These are phyloP conservation scores for Perkinsela sp. DNA, from an alignment of 208 protist species.

Conservation along the genomic window DNA sequence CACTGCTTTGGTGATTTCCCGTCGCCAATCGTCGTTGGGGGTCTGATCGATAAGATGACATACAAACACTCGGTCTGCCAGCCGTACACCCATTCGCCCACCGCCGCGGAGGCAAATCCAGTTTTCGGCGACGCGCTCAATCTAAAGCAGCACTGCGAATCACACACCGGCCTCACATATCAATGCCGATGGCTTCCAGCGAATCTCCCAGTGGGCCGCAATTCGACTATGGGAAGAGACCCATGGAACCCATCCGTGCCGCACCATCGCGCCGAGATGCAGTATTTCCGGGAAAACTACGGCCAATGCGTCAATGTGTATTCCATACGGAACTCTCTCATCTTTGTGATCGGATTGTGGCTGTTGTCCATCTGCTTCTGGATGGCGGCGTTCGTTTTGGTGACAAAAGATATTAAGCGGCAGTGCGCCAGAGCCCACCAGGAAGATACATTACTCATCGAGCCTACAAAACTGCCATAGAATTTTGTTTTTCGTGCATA, in stretches of 20 bases:
- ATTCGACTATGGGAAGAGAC: conserved; percentile 14
- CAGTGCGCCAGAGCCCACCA: too few species aligned
- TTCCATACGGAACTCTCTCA: conserved; percentile 30
- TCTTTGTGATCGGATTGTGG: conserved; percentile 21
- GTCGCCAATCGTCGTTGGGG: conserved; percentile 31
- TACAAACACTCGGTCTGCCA: conserved; percentile 10
- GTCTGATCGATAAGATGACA: conserved; percentile 20
- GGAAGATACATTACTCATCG: too few species aligned
- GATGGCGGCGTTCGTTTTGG: conserved; percentile 11
- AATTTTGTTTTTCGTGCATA: too few species aligned
- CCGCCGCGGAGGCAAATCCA: background rate
- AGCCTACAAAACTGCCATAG: too few species aligned
- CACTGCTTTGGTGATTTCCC: conserved; percentile 58
- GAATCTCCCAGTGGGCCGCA: background rate
- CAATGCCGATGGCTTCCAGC: background rate
- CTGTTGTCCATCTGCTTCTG: conserved; percentile 17
- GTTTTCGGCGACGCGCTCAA: background rate
- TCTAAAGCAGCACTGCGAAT: background rate
- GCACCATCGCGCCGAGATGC: background rate
- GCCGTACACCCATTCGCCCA: background rate
- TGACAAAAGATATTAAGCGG: conserved; percentile 3
- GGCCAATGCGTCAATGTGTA: conserved; percentile 14
- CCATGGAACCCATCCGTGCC: background rate
- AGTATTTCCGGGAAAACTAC: conserved; percentile 1
- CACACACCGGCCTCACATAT: background rate